Evolutionary conservation across 805 yeast species (phyloP).

Genomic region (Lachancea kluyveri): DNA sequence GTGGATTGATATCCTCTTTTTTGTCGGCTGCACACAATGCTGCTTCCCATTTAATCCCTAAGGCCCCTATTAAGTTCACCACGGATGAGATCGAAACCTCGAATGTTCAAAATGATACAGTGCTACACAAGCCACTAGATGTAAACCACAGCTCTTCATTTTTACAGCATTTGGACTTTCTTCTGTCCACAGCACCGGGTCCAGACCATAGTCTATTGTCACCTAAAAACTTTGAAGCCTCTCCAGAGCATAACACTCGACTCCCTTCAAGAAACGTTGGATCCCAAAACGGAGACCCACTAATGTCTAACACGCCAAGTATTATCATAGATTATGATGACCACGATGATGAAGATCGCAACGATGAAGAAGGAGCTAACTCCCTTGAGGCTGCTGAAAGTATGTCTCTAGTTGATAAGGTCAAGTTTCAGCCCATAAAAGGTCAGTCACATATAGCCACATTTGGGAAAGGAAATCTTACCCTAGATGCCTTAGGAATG

Average conservation of each 20-base stretch:
- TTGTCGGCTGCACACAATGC: conserved; percentile 45
- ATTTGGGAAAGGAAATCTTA: conserved; percentile 49
- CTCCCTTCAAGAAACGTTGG: conserved; percentile 1
- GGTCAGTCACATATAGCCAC: conserved; percentile 42
- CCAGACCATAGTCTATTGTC: conserved; percentile 2
- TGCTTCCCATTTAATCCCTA: conserved; percentile 24
- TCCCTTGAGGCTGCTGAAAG: conserved; percentile 29
- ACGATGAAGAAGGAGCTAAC: conserved; percentile 7
- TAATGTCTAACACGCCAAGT: conserved; percentile 3
- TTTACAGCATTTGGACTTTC: conserved; percentile 32
- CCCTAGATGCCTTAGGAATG: conserved; percentile 31
- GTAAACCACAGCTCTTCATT: conserved; percentile 22
- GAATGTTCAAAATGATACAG: neutral
- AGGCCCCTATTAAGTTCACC: conserved; percentile 2
- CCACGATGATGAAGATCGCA: conserved; percentile 4
- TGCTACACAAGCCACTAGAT: conserved; percentile 1
- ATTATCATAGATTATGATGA: conserved; percentile 1
- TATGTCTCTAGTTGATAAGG: conserved; percentile 15
- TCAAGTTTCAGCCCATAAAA: conserved; percentile 32
- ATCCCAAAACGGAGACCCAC: neutral
- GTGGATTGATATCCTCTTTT: conserved; percentile 39
- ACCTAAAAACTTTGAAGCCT: too few species aligned
- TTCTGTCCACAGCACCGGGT: conserved; percentile 20
- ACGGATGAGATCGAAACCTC: neutral
- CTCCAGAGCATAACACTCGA: too few species aligned